Evolutionary conservation across 192 early-diverging fungal genomes (phyloP), one percentile per base, ranked within the genome.

Genomic region (Linnemannia exigua): DNA sequence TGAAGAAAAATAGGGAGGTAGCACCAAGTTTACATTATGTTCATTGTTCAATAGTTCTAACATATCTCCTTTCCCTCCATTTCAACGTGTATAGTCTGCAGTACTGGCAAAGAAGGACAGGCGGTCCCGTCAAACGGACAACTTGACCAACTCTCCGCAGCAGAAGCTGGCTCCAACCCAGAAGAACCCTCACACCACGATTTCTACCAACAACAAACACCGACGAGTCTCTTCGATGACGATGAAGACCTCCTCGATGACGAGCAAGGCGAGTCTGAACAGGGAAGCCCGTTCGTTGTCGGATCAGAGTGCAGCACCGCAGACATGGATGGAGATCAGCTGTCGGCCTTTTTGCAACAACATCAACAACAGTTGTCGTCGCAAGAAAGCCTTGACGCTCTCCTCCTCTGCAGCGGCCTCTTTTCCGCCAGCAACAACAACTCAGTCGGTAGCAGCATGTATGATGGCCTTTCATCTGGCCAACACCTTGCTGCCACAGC

Each of bases 31-130:
- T 31, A 11, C 48, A 20, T 54, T 35, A 61, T 54, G 28, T 41
- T 77, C 48, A 63, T 19, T 20, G 20, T 36, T 46, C n/a, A n/a
- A n/a, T n/a, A n/a, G n/a, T 1, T 68, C 68, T 69, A 47, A 47
- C 36, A 0, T 51, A 52, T 22, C 20, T 58, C 15, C 11, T 70
- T 25, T n/a, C 19, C 16, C 4, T 76, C 61, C 46, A 70, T 22
- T 8, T 22, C 33, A 2, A 33, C 12, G 12, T 12, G 37, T n/a
- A 71, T 77, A 86, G 84, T 86, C 84, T 86, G 84, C 84, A 86
- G 84, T 80, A 86, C 84, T 86, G 84, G 84, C 84, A 86, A 86
- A 86, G 84, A 77, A 86, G 84, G 84, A 70, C 84, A 80, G 74
- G 84, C 46, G 17, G 38, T 58, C 76, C 66, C 47, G 66, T 81